Conservation (phyloP, 2,329 filamentous ascomycete species). For the Didymella keratinophila region DNA sequence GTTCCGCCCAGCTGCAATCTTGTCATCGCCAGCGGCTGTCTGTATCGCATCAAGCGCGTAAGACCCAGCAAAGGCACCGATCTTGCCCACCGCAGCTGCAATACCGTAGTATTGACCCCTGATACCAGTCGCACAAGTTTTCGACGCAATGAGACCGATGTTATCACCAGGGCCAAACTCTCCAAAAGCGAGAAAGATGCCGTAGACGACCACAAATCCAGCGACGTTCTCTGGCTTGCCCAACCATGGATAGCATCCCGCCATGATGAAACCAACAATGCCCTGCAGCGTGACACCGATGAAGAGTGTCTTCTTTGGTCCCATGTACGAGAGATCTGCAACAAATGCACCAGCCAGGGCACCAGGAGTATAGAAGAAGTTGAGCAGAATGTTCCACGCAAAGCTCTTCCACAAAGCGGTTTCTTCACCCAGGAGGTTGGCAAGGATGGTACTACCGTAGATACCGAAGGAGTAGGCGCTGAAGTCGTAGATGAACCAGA, state of each 20-base stretch:
- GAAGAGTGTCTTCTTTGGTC: slow-evolving; percentile 77
- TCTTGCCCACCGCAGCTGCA: slow-evolving; percentile 76
- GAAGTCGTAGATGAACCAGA: slow-evolving; percentile 71
- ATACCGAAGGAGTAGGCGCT: slow-evolving; percentile 85
- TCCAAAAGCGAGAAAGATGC: slow-evolving; percentile 77
- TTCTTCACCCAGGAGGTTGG: slow-evolving; percentile 66
- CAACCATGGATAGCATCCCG: slow-evolving; percentile 76
- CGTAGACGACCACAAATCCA: slow-evolving; percentile 81
- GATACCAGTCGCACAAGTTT: slow-evolving; percentile 88
- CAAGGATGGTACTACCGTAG: slow-evolving; percentile 79
- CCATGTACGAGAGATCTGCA: slow-evolving; percentile 72
- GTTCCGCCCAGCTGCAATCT: slow-evolving; percentile 72
- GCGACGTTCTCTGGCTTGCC: slow-evolving; percentile 71
- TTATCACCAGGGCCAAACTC: slow-evolving; percentile 91
- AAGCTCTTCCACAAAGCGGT: slow-evolving; percentile 78
- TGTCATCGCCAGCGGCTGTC: slow-evolving; percentile 45
- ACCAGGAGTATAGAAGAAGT: slow-evolving; percentile 87
- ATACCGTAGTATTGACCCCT: slow-evolving; percentile 78
- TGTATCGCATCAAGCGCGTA: slow-evolving; percentile 77
- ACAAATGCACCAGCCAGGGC: slow-evolving; percentile 78
- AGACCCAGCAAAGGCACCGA: slow-evolving; percentile 85
- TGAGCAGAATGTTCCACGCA: slow-evolving; percentile 89
- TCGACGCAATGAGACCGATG: slow-evolving; percentile 85
- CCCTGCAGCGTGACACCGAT: slow-evolving; percentile 76
- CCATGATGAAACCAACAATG: slow-evolving; percentile 87